A percentile compares a stretch with the other conserved stretches of the same genome.
Conservation (phyloP, 2,329 filamentous ascomycete species). For the Aspergillus viridinutans region DNA sequence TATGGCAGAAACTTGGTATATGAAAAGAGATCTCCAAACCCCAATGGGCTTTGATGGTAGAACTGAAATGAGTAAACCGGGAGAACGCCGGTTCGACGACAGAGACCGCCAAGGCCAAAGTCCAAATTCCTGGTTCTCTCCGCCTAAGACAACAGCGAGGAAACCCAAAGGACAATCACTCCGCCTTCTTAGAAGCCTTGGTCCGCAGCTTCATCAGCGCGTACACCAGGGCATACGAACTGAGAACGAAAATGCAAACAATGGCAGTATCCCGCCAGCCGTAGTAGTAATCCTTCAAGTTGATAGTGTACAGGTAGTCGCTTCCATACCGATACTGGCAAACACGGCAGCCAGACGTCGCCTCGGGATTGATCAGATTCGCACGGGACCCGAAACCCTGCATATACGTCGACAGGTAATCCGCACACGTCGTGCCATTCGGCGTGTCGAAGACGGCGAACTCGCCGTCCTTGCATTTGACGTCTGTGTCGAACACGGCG, state of each 20-base stretch:
- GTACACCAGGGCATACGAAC: conserved; percentile 50
- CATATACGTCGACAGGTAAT: conserved; percentile 55
- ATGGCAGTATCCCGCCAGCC: conserved; percentile 64
- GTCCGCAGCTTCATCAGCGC: conserved; percentile 34
- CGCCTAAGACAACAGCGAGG: background rate
- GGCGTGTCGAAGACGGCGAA: conserved; percentile 30
- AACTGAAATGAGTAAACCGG: background rate
- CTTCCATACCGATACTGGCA: conserved; percentile 57
- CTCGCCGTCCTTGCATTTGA: conserved; percentile 22
- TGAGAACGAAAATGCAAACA: conserved; percentile 52
- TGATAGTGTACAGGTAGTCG: conserved; percentile 58
- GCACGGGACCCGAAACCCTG: conserved; percentile 42
- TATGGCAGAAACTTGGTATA: background rate
- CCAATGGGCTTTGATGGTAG: too few species aligned
- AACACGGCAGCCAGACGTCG: conserved; percentile 52
- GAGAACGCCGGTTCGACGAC: background rate
- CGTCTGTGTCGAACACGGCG: conserved; percentile 19
- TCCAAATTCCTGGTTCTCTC: background rate
- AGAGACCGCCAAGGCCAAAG: background rate
- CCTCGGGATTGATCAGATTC: conserved; percentile 58
- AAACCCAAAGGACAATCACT: conserved; percentile 10
- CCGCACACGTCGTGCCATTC: conserved; percentile 49
- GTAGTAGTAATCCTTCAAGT: conserved; percentile 58
- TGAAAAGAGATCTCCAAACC: too few species aligned
- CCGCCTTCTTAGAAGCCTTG: conserved; percentile 32